A percentile compares a stretch with the other conserved stretches of the same genome.
Conservation (phyloP, 257 asterid species). For the Przewalskia tangutica region DNA sequence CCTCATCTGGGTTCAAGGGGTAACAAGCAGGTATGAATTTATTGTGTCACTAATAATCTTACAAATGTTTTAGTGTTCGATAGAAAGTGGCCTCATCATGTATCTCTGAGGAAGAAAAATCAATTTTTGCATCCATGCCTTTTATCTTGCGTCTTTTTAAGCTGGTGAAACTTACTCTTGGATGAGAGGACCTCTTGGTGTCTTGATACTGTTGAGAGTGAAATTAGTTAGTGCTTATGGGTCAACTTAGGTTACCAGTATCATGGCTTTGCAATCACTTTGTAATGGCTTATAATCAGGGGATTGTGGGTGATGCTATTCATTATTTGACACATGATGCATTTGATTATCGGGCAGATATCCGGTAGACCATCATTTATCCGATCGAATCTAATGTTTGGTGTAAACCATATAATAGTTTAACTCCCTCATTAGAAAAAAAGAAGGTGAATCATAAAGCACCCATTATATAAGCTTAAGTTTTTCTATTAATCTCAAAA, state of each 20-base stretch:
- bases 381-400: not conserved
- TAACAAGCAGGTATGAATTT: conserved; percentile 65
- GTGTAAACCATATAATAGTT: not conserved
- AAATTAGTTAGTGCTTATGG: not conserved
- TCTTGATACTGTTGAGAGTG: not conserved
- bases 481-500: not conserved
- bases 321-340: not conserved
- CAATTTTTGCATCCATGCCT: not conserved
- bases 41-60: not conserved
- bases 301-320: not conserved
- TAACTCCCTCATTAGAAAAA: not conserved
- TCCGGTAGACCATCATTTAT: not conserved
- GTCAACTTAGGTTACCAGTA: not conserved
- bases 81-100: not conserved
- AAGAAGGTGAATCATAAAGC: not conserved
- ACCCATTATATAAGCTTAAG: not conserved
- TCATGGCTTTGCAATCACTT: not conserved
- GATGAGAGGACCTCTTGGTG: not conserved
- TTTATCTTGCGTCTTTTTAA: not conserved
- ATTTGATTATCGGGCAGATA: not conserved
- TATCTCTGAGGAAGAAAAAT: not conserved
- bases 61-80: not conserved
- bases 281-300: not conserved
- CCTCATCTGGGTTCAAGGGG: conserved; percentile 99
- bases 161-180: not conserved